Conservation (phyloP, 257 asterid species). For the Coffea eugenioides region DNA sequence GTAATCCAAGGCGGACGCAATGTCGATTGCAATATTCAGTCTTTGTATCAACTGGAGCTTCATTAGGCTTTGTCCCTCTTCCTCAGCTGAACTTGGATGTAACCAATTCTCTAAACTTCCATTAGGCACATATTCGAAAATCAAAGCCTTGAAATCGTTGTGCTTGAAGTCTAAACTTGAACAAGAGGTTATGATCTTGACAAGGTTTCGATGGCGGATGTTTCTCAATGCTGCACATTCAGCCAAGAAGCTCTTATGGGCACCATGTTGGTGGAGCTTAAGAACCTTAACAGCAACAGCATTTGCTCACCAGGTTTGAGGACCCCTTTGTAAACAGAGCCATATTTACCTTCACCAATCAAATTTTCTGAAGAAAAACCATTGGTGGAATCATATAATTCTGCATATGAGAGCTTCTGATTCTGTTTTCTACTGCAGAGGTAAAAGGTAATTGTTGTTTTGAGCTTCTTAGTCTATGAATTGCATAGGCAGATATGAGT, state of each 20-base stretch:
- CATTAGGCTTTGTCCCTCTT: not conserved
- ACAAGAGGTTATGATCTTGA: slow-evolving; percentile 31
- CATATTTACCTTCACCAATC: too few relatives aligned
- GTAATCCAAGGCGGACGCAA: too few relatives aligned
- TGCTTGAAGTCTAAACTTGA: slow-evolving; percentile 27
- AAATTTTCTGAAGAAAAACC: slow-evolving; percentile 40
- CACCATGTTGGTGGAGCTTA: too few relatives aligned
- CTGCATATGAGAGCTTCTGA: slow-evolving; percentile 23
- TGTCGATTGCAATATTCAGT: too few relatives aligned
- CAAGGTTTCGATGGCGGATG: too few relatives aligned
- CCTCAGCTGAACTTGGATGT: slow-evolving; percentile 16
- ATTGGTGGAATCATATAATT: slow-evolving; percentile 19
- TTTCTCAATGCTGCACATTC: too few relatives aligned
- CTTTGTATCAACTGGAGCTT: slow-evolving; percentile 22
- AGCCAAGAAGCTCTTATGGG: too few relatives aligned
- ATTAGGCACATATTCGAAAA: slow-evolving; percentile 31
- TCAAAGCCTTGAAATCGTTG: slow-evolving; percentile 35
- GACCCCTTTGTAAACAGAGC: too few relatives aligned
- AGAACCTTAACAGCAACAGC: too few relatives aligned
- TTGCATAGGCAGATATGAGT: slow-evolving; percentile 3
- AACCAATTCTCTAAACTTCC: slow-evolving; percentile 39
- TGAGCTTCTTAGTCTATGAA: slow-evolving; percentile 8
- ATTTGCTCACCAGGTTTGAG: too few relatives aligned
- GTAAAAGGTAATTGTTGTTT: not conserved
- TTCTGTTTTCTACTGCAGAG: not conserved